Evolutionary conservation across 441 rosid species (phyloP).

Genomic region (Euphorbia schlechtendalii): DNA sequence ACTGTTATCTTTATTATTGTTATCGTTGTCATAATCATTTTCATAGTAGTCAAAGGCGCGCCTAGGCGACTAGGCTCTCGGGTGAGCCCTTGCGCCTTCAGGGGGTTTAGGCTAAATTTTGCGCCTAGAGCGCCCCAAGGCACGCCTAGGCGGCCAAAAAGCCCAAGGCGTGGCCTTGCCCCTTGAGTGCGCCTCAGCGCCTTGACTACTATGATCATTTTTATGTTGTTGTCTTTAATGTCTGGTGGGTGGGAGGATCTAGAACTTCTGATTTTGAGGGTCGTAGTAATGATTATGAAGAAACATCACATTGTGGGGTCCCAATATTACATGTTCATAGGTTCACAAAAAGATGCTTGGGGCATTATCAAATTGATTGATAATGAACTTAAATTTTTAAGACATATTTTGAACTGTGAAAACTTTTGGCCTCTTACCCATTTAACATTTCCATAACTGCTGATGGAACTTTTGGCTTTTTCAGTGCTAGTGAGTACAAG

Average conservation of each 20-base stretch:
- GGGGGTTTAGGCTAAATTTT: no score
- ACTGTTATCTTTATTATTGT: no score
- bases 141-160: no score
- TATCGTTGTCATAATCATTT: background rate
- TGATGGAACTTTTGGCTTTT: conserved; percentile 9
- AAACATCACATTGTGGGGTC: background rate
- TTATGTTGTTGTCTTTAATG: background rate
- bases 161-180: no score
- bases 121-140: no score
- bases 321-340: background rate
- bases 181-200: no score
- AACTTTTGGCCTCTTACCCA: conserved; percentile 1
- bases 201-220: no score
- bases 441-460: conserved; percentile 1
- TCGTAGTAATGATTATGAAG: background rate
- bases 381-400: background rate
- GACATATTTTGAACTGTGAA: background rate
- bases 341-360: background rate
- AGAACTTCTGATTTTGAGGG: background rate
- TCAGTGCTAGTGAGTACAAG: conserved; percentile 7
- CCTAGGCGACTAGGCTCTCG: no score
- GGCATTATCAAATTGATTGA: background rate
- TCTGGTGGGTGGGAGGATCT: background rate
- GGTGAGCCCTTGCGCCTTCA: no score
- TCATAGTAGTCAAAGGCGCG: no score